These are phyloP conservation scores for Arxiozyma heterogenica DNA, from an alignment of 1,139 yeast genomes.

Conservation along the genomic window DNA sequence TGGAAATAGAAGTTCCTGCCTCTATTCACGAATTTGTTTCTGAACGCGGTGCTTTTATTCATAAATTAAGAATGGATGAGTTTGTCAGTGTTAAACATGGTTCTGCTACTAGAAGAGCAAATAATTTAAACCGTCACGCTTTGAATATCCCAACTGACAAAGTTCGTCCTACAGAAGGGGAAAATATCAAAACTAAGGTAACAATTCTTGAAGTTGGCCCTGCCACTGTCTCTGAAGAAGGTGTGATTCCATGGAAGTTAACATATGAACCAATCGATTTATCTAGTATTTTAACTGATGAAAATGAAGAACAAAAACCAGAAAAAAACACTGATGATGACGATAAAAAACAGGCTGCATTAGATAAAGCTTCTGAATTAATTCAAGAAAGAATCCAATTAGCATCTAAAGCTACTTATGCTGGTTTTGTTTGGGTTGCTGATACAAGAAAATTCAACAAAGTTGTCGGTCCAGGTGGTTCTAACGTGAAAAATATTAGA, in stretches of 20 bases:
- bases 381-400: constrained; percentile 31
- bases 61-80: constrained; percentile 45
- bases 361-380: constrained; percentile 21
- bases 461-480: constrained; percentile 72
- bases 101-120: constrained; percentile 40
- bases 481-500: constrained; percentile 56
- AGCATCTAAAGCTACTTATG: constrained; percentile 32
- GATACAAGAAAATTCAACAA: constrained; percentile 42
- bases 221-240: constrained; percentile 29
- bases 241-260: constrained; percentile 56
- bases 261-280: constrained; percentile 32
- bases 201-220: constrained; percentile 34
- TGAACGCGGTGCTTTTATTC: constrained; percentile 60
- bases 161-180: constrained; percentile 32
- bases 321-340: constrained; percentile 17
- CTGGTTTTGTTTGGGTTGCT: constrained; percentile 44
- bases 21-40: constrained; percentile 51
- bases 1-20: constrained; percentile 48
- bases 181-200: constrained; percentile 39
- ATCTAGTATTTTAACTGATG: constrained; percentile 33
- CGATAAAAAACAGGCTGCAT: constrained; percentile 23
- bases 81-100: constrained; percentile 62
- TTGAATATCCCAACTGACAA: constrained; percentile 41
- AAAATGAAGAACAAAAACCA: constrained; percentile 18
- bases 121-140: constrained; percentile 38